Evolutionary conservation across 192 early-diverging fungal genomes (phyloP).

Genomic region (Linnemannia elongata): DNA sequence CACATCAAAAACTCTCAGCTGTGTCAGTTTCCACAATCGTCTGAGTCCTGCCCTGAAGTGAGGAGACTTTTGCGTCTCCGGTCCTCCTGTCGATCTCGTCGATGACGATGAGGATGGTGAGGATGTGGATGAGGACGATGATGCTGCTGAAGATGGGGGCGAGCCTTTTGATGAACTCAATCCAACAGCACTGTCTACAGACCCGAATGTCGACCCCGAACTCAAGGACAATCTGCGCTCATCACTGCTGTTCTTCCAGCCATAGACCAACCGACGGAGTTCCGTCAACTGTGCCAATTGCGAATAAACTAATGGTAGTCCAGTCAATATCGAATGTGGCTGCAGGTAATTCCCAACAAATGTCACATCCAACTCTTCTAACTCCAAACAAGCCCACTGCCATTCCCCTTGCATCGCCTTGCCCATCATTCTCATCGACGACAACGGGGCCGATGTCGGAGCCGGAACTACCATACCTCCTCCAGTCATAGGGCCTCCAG

Average conservation of each 20-base stretch:
- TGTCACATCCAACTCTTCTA: not conserved
- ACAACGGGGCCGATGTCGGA: not conserved
- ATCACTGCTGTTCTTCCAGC: not conserved
- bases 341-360: not conserved
- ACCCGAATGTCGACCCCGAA: not conserved
- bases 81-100: not conserved
- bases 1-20: not conserved
- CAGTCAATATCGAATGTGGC: not conserved
- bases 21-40: not conserved
- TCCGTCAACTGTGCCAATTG: not conserved
- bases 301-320: not conserved
- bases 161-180: not conserved
- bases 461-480: not conserved
- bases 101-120: not conserved
- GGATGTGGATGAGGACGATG: not conserved
- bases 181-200: not conserved
- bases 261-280: not conserved
- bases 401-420: not conserved
- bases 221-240: not conserved
- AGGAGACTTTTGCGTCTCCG: not conserved
- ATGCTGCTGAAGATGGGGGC: not conserved
- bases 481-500: not conserved
- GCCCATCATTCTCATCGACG: not conserved
- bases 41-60: not conserved
- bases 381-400: not conserved